Evolutionary conservation across 306 rosid genomes (phyloP), one percentile per base, ranked within the genome.

Genomic region (Morella rubra): DNA sequence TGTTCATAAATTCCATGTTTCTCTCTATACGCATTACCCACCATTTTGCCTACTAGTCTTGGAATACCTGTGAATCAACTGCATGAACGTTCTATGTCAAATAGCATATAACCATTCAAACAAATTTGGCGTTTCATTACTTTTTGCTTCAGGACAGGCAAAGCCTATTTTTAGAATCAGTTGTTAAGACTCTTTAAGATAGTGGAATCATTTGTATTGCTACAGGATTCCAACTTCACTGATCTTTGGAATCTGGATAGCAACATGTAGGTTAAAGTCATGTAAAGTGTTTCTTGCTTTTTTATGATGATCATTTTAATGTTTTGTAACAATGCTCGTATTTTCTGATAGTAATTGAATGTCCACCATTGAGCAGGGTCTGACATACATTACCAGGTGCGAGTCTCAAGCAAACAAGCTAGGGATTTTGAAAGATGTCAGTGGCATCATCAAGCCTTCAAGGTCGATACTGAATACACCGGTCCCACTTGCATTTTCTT

Each of bases 381-480:
- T 78, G 52, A 70, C 49, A 77, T 46, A 76, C 27, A 73, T 76
- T 72, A 22, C 44, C 73, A 73, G 75, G 18, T 66, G 65, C 79
- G 78, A 79, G 18, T 76, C 82, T 73, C 79, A 81, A 79, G n/a
- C 65, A 20, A 44, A 80, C 24, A 81, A 80, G 73, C n/a, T 76
- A 19, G 73, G 62, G 64, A 85, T 87, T 53, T 77, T 87, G 55
- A 83, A 77, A 53, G 80, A 67, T 76, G 87, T 72, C 73, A 70
- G 45, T 78, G 91, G 91, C 22, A 79, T 85, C 45, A 76, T 87
- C 59, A 87, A 85, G 76, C 89, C 91, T 0, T 76, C 89, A 76
- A 87, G 91, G 91, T 87, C 60, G 54, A 64, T 14, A 56, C 74
- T 19, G 67, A 18, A 64, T 9, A 44, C 11, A 49, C 15, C 13